phyloP scores from a whole-genome alignment of 2,329 filamentous ascomycete genomes.

The Arthroderma sp. region DNA sequence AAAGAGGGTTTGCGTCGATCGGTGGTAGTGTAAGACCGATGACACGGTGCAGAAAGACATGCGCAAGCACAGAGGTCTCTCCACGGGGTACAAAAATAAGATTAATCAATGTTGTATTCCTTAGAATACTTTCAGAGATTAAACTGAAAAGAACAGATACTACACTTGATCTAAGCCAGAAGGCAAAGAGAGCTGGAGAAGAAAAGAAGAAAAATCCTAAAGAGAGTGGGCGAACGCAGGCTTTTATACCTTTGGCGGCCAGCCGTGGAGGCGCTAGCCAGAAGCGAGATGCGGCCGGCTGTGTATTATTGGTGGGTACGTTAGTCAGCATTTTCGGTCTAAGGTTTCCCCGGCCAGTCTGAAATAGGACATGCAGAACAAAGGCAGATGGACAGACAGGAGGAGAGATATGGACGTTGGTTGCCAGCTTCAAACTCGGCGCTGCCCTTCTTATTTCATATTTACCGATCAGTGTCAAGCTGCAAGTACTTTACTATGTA shows the following conservation, averaged over 20 bases:
- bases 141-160: slow-evolving; percentile 97
- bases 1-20: slow-evolving; percentile 50
- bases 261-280: slow-evolving; percentile 14
- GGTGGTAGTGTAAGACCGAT: slow-evolving; percentile 62
- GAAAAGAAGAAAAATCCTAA: slow-evolving; percentile 28
- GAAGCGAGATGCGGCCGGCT: slow-evolving; percentile 5
- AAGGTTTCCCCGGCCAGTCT: too few species aligned
- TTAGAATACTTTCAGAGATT: slow-evolving; percentile 78
- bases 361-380: too few species aligned
- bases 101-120: slow-evolving; percentile 65
- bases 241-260: slow-evolving; percentile 19
- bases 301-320: slow-evolving; percentile 4
- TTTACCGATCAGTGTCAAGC: too few species aligned
- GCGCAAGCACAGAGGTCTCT: slow-evolving; percentile 58
- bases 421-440: too few species aligned
- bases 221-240: slow-evolving; percentile 5
- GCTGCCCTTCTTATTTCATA: too few species aligned
- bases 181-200: slow-evolving; percentile 39
- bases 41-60: slow-evolving; percentile 55
- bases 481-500: too few species aligned
- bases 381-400: too few species aligned
- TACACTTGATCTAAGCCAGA: slow-evolving; percentile 82
- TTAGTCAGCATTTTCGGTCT: too few species aligned
- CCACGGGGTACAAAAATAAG: slow-evolving; percentile 55
- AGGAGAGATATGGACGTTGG: too few species aligned